Evolutionary conservation across 2,329 filamentous ascomycete species (phyloP).

Genomic region (Microsporum audouinii): DNA sequence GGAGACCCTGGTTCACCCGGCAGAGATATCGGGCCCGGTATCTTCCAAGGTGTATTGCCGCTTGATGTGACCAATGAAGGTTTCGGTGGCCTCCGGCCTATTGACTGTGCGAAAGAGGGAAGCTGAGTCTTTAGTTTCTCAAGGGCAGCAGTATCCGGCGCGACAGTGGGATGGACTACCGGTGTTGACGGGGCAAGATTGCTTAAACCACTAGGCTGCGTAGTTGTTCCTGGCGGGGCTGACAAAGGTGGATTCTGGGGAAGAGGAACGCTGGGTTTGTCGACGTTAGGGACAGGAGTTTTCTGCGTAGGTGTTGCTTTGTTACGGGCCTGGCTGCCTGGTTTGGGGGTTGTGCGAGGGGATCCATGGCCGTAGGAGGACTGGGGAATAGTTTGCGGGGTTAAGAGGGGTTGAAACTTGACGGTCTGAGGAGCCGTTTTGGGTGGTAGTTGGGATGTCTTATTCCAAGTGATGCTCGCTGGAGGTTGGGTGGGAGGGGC

Average conservation of each 20-base stretch:
- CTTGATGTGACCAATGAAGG: constrained; percentile 30
- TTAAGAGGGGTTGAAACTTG: constrained; percentile 5
- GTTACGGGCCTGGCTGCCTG: background rate
- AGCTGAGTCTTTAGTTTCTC: background rate
- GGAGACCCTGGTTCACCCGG: constrained; percentile 31
- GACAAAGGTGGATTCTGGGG: background rate
- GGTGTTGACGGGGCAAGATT: background rate
- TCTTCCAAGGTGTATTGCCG: constrained; percentile 36
- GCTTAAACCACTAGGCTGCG: background rate
- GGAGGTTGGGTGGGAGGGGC: background rate
- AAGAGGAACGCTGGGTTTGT: background rate
- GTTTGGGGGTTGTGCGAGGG: background rate
- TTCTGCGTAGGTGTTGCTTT: background rate
- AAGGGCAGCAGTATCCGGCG: background rate
- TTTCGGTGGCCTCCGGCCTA: constrained; percentile 22
- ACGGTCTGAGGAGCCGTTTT: constrained; percentile 1
- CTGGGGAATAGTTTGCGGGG: constrained; percentile 1
- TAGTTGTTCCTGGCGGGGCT: background rate
- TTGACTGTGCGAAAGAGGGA: constrained; percentile 10
- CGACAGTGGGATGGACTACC: background rate
- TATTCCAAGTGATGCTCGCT: background rate
- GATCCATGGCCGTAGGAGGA: constrained; percentile 1
- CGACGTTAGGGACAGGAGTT: background rate
- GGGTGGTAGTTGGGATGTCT: background rate
- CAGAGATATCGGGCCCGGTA: constrained; percentile 24